Base-by-base conservation (phyloP, 192 early-diverging fungal genomes). In the Entomortierella lignicola region DNA sequence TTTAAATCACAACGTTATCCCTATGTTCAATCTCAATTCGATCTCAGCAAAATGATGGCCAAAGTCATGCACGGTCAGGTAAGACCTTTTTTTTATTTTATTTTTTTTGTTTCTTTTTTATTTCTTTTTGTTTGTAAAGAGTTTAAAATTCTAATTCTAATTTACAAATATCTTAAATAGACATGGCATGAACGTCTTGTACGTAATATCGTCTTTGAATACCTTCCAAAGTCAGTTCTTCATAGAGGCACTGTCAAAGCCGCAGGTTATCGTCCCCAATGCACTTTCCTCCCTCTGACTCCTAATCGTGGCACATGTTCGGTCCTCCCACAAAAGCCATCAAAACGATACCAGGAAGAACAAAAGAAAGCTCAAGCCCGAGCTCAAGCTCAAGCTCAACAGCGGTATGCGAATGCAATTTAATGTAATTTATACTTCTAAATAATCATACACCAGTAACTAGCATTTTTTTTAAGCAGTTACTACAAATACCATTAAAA, bases 1-100 rank as follows among this genome's bases (percentile, higher is more conserved):
- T 65, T 41, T 21, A 53, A 55, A 21, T 34, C 21, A 23, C 51
- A 65, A 37, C 63, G 63, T 13, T 41, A 55, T 31, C 63, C 50
- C 4, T 37, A 65, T 42, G 63, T 65, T 44, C 18, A 65, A 18
- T 53, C 27, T 27, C 63, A 65, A 25, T 65, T 65, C 20, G 37
- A 65, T 8, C 23, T 37, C 18, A 65, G 63, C 37, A 65, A 68
- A 31, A 39, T 58, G 1, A 15, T 41, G 63, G 63, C 51, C 23
- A 65, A 65, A 34, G 21, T 65, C 51, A 55, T 65, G 27, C 53
- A 41, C 54, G 63, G 63, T 18, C 63, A 65, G 47, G 34, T 37
- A 37, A 37, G 4, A 37, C 10, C 34, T 7, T 37, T 37, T 37
- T 4, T 37, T 37, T 37, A 37, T 37, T 37, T 37, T 4, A 37